Percentiles rank a stretch among this genome's conserved stretches.
phyloP scores from a whole-genome alignment of 78 protist genomes.

The Emiliania huxleyi region DNA sequence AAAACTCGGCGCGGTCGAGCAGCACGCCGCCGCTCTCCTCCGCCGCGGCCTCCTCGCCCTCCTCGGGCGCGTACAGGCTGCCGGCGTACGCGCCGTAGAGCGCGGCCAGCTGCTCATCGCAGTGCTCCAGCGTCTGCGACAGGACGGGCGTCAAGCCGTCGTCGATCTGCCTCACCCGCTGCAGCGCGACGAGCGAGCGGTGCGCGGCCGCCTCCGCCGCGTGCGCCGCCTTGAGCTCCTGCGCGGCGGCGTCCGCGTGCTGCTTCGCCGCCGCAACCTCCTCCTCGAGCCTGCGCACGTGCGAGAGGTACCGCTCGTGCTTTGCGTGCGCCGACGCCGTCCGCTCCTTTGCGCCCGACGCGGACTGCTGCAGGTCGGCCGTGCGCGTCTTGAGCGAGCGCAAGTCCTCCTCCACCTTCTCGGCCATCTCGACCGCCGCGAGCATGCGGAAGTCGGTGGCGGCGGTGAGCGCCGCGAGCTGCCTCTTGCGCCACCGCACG shows the following conservation, averaged over 20 bases:
- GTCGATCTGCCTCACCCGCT: not conserved
- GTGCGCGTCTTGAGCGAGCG: not conserved
- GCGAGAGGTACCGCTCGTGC: not conserved
- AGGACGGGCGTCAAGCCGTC: not conserved
- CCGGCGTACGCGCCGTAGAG: not conserved
- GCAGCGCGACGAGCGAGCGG: not conserved
- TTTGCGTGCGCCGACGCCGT: not conserved
- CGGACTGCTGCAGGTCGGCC: not conserved
- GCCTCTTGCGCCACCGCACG: not conserved
- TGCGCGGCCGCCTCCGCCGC: not conserved
- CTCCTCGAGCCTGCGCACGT: conserved; percentile 7
- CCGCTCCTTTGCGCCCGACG: not conserved
- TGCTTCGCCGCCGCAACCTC: not conserved
- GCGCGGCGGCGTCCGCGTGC: not conserved
- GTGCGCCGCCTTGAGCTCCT: not conserved
- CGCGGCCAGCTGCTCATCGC: not conserved
- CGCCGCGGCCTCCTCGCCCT: not conserved
- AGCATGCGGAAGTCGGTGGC: not conserved
- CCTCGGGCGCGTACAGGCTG: not conserved
- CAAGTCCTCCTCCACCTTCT: not conserved
- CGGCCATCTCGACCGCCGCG: not conserved
- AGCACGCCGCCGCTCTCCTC: no score
- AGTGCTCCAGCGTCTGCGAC: not conserved
- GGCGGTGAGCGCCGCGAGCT: not conserved
- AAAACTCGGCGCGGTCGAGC: not conserved